Evolutionary conservation across 192 early-diverging fungal genomes (phyloP).

Genomic region (Rhizophlyctis rosea): DNA sequence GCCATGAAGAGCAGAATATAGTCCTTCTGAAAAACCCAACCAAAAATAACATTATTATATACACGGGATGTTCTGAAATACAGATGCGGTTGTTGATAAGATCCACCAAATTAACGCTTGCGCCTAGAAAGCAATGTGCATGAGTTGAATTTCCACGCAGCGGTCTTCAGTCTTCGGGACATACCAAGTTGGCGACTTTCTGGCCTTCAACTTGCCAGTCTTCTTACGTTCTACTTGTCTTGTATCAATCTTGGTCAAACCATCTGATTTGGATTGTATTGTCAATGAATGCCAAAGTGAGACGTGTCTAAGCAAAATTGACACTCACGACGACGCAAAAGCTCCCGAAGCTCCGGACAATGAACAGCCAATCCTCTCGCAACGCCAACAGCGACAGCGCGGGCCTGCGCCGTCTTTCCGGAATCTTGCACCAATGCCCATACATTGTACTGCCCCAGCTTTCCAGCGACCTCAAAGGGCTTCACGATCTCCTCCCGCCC

Average conservation of each 20-base stretch:
- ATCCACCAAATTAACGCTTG: no score
- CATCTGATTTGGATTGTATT: conserved; percentile 11
- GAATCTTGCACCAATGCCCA: conserved; percentile 80
- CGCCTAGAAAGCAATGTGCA: no score
- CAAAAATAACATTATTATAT: no score
- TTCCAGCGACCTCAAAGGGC: conserved; percentile 66
- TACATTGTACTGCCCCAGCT: conserved; percentile 80
- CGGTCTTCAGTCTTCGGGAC: no score
- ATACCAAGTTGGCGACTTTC: conserved; percentile 83
- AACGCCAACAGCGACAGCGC: conserved; percentile 79
- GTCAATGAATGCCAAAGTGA: not conserved
- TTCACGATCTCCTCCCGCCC: conserved; percentile 69
- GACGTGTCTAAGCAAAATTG: conserved; percentile 7
- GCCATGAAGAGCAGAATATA: no score
- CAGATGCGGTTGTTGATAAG: no score
- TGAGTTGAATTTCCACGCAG: no score
- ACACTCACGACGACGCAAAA: conserved; percentile 48
- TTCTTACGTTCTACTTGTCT: conserved; percentile 91
- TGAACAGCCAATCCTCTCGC: conserved; percentile 68
- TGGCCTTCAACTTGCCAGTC: conserved; percentile 90
- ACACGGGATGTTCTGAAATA: no score
- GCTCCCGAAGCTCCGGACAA: conserved; percentile 54
- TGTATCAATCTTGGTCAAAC: conserved; percentile 37
- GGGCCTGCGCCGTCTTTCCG: conserved; percentile 75
- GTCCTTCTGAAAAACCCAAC: no score